A percentile compares a stretch with the other conserved stretches of the same genome.
Evolutionary conservation across 495 filamentous ascomycete genomes (phyloP).

Genomic region (Xylaria longipes): DNA sequence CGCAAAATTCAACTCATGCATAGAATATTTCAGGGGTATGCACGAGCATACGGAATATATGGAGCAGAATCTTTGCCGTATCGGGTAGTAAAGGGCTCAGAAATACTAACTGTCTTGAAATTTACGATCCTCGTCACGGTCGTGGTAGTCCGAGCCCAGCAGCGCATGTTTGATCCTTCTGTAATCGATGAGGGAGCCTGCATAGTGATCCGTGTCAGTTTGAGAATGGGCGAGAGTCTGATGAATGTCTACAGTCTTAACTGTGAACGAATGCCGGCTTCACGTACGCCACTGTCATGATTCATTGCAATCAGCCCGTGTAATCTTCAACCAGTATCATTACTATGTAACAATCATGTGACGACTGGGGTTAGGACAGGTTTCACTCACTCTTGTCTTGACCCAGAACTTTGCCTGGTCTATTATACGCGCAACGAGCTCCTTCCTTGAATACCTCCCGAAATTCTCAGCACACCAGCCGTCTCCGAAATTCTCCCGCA

Average conservation of each 20-base stretch:
- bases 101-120: not conserved
- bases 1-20: not conserved
- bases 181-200: not conserved
- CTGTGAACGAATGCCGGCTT: not conserved
- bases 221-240: not conserved
- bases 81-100: not conserved
- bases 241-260: not conserved
- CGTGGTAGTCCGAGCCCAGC: accelerated
- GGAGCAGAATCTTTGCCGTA: not conserved
- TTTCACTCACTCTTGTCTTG: not conserved
- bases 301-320: not conserved
- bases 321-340: not conserved
- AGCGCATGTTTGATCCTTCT: not conserved
- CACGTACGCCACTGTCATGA: slow-evolving; percentile 3
- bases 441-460: not conserved
- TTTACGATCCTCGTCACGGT: accelerated
- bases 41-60: not conserved
- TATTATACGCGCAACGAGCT: not conserved
- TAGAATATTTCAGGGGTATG: not conserved
- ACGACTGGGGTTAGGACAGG: not conserved
- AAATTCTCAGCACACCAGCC: not conserved
- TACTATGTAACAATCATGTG: not conserved
- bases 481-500: not conserved
- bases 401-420: not conserved
- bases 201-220: not conserved